Evolutionary conservation across 2,329 filamentous ascomycete genomes (phyloP).

Genomic region (Cordyceps javanica): DNA sequence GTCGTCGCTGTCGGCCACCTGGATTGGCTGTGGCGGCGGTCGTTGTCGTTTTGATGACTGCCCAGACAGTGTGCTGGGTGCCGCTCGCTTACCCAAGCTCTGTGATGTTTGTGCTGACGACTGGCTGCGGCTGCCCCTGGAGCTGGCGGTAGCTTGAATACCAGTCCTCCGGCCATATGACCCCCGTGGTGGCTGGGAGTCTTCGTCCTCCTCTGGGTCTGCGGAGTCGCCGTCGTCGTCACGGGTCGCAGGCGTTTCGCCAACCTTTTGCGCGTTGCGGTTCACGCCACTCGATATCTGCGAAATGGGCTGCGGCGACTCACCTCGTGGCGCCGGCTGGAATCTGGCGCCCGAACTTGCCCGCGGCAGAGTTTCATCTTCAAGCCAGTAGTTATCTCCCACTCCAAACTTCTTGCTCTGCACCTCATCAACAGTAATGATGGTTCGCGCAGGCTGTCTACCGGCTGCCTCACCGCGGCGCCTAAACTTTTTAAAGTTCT

Average conservation of each 20-base stretch:
- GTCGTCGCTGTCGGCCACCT: constrained; percentile 34
- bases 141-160: neutral
- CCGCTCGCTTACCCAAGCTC: constrained; percentile 29
- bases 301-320: constrained; percentile 6
- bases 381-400: constrained; percentile 71
- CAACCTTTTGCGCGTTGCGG: neutral
- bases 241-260: neutral
- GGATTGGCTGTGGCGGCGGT: constrained; percentile 26
- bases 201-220: constrained; percentile 13
- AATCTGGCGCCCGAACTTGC: constrained; percentile 11
- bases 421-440: constrained; percentile 67
- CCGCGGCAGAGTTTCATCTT: constrained; percentile 36
- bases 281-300: neutral
- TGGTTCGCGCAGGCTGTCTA: constrained; percentile 43
- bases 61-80: constrained; percentile 24
- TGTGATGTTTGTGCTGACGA: constrained; percentile 17
- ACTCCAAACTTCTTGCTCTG: constrained; percentile 66
- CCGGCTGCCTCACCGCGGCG: constrained; percentile 46
- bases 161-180: neutral
- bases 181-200: constrained; percentile 10
- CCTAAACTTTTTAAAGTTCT: constrained; percentile 91
- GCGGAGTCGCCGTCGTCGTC: constrained; percentile 21
- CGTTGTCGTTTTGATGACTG: constrained; percentile 21
- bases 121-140: constrained; percentile 6
- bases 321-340: neutral